phyloP scores from a whole-genome alignment of 202 grass and related monocot genomes.

The Digitaria exilis region DNA sequence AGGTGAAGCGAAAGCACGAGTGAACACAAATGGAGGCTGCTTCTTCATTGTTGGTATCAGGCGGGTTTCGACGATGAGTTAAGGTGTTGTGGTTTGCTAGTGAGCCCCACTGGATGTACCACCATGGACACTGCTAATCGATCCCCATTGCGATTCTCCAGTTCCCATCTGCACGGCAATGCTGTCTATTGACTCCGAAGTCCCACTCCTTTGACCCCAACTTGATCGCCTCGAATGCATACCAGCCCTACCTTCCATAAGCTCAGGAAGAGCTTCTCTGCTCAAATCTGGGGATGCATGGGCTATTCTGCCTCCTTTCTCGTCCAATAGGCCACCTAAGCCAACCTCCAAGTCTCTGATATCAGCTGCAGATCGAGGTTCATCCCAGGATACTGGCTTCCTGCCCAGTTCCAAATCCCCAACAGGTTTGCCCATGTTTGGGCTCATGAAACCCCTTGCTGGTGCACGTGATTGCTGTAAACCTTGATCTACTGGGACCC shows the following conservation, averaged over 20 bases:
- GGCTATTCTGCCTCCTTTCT: constrained; percentile 70
- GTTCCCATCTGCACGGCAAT: constrained; percentile 44
- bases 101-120: constrained; percentile 51
- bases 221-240: constrained; percentile 72
- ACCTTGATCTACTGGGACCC: constrained; percentile 58
- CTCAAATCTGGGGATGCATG: constrained; percentile 68
- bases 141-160: constrained; percentile 44
- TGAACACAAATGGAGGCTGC: background rate
- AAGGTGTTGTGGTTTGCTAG: background rate
- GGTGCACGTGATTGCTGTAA: constrained; percentile 51
- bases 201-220: constrained; percentile 70
- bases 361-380: constrained; percentile 71
- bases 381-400: constrained; percentile 89
- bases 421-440: constrained; percentile 87
- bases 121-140: constrained; percentile 54
- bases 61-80: background rate
- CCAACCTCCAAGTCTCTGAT: constrained; percentile 77
- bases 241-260: constrained; percentile 52
- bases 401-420: constrained; percentile 83
- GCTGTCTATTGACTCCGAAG: constrained; percentile 54
- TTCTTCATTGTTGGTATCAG: constrained; percentile 32
- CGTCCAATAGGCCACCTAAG: constrained; percentile 62
- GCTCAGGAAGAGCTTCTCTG: constrained; percentile 59
- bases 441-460: constrained; percentile 80
- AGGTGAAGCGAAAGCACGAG: constrained; percentile 14